Percentiles rank a stretch among this genome's conserved stretches.
phyloP scores from a whole-genome alignment of 1,139 yeast species.

The Debaryomyces nepalensis region DNA sequence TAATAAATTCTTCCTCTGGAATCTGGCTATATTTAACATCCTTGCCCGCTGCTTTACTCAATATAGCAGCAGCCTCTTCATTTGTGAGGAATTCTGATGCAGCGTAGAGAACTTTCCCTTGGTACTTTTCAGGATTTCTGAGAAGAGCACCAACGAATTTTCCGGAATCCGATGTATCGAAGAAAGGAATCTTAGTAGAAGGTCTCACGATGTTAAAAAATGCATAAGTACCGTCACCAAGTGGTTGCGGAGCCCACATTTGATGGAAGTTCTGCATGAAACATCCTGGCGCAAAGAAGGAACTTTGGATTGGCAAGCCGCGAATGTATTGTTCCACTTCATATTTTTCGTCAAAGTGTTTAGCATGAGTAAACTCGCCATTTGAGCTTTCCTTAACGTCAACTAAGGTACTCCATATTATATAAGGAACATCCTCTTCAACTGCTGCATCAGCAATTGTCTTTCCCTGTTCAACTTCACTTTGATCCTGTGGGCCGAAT shows the following conservation, averaged over 20 bases:
- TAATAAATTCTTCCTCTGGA: constrained; percentile 8
- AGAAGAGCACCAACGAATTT: constrained; percentile 13
- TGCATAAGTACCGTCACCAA: constrained; percentile 11
- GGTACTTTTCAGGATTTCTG: constrained; percentile 12
- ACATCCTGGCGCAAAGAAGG: constrained; percentile 13
- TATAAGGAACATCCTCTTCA: constrained; percentile 7
- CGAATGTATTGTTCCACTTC: constrained; percentile 13
- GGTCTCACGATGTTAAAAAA: constrained; percentile 2
- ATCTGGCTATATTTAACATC: constrained; percentile 10
- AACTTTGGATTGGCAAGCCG: constrained; percentile 11
- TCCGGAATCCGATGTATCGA: constrained; percentile 12
- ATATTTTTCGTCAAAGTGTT: constrained; percentile 12
- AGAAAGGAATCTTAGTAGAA: constrained; percentile 1
- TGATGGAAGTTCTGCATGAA: constrained; percentile 14
- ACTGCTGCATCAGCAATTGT: constrained; percentile 13
- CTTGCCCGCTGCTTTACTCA: constrained; percentile 8
- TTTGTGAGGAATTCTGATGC: constrained; percentile 6
- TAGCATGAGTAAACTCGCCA: constrained; percentile 9
- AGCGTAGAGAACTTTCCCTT: constrained; percentile 11
- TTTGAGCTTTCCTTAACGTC: constrained; percentile 7
- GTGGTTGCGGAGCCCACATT: constrained; percentile 1
- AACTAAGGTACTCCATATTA: constrained; percentile 13
- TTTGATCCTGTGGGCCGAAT: not conserved
- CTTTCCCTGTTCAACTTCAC: constrained; percentile 11
- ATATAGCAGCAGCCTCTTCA: not conserved